Percentiles rank a stretch among this genome's conserved stretches.
These are phyloP conservation scores for Termitomyces sp. DNA, from an alignment of 768 basidiomycete species.

Conservation along the genomic window DNA sequence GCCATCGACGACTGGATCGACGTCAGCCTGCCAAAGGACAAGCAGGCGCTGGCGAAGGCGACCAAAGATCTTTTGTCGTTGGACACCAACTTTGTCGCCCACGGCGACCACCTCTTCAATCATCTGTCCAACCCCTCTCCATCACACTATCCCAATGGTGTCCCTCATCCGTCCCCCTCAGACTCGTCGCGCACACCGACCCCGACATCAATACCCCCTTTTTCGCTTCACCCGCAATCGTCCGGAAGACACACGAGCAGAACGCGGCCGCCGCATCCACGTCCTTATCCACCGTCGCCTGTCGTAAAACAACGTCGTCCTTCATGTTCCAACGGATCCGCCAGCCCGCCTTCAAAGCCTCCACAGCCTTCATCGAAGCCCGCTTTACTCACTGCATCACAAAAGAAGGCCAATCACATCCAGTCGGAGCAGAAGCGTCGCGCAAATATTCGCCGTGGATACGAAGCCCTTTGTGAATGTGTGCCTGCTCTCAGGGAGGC, in stretches of 20 bases:
- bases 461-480: slow-evolving; percentile 80
- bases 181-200: slow-evolving; percentile 20
- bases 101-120: slow-evolving; percentile 4
- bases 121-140: slow-evolving; percentile 7
- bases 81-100: slow-evolving; percentile 28
- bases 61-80: slow-evolving; percentile 83
- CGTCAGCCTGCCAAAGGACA: slow-evolving; percentile 41
- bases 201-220: slow-evolving; percentile 16
- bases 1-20: slow-evolving; percentile 41
- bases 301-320: slow-evolving; percentile 2
- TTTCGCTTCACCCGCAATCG: slow-evolving; percentile 8
- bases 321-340: slow-evolving; percentile 6
- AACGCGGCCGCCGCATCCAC: slow-evolving; percentile 12
- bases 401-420: slow-evolving; percentile 93
- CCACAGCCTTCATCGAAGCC: slow-evolving; percentile 26
- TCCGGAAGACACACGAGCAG: slow-evolving; percentile 10
- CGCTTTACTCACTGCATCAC: slow-evolving; percentile 66
- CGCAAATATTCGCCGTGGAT: slow-evolving; percentile 84
- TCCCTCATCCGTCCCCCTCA: slow-evolving; percentile 9
- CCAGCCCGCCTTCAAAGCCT: slow-evolving; percentile 2
- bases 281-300: slow-evolving; percentile 14
- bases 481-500: slow-evolving; percentile 82
- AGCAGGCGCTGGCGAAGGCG: slow-evolving; percentile 67
- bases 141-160: slow-evolving; percentile 6
- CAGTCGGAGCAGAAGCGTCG: slow-evolving; percentile 92